phyloP scores from a whole-genome alignment of 164 flowering plant genomes.

The Euptelea pleiosperma region DNA sequence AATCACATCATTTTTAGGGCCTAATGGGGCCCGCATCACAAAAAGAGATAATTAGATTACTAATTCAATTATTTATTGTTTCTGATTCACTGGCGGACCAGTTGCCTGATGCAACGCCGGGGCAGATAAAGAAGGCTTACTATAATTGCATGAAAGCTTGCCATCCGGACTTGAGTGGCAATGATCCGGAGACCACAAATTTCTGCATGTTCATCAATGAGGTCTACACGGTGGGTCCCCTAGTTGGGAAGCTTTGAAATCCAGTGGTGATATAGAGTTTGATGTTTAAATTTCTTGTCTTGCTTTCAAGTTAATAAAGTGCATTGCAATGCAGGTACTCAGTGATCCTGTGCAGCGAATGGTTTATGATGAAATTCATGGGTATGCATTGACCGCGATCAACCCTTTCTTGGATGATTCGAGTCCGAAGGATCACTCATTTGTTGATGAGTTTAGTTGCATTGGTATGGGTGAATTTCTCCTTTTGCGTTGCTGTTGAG shows the following conservation, averaged over 20 bases:
- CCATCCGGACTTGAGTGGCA: constrained; percentile 93
- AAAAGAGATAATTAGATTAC: too few species aligned
- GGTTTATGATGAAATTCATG: constrained; percentile 97
- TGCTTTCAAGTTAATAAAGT: constrained; percentile 1
- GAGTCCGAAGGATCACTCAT: constrained; percentile 68
- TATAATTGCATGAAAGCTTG: constrained; percentile 94
- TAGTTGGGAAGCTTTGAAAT: neutral
- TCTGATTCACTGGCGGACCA: constrained; percentile 15
- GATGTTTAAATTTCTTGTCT: neutral
- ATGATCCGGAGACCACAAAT: constrained; percentile 78
- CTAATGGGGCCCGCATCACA: too few species aligned
- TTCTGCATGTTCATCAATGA: constrained; percentile 97
- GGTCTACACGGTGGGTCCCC: constrained; percentile 62
- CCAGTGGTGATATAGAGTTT: neutral
- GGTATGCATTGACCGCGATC: constrained; percentile 72
- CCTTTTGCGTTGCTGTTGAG: too few species aligned
- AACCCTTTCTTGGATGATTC: constrained; percentile 89
- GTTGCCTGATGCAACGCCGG: constrained; percentile 94
- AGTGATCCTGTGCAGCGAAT: constrained; percentile 92
- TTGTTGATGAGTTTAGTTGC: constrained; percentile 96
- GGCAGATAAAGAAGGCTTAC: constrained; percentile 85
- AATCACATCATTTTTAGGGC: too few species aligned
- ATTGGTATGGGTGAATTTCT: constrained; percentile 63
- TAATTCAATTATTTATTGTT: neutral
- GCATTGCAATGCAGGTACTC: constrained; percentile 56